Evolutionary conservation across 2,329 filamentous ascomycete genomes (phyloP).

Genomic region (Fusarium cyanostomum): DNA sequence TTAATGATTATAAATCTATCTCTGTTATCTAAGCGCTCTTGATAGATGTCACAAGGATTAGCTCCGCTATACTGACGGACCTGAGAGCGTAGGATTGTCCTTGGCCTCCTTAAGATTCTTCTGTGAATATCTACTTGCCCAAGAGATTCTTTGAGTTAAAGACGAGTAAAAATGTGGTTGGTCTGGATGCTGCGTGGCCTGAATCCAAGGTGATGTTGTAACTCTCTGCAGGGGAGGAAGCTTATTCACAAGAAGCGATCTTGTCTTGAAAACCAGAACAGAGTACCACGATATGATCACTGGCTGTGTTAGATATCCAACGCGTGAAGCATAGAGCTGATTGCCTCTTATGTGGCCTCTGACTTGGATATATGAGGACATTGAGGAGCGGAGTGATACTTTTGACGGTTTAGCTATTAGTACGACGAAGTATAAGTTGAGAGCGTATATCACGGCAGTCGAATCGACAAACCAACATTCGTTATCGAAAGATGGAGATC

Average conservation of each 20-base stretch:
- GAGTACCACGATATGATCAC: background rate
- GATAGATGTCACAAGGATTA: background rate
- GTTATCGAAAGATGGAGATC: background rate
- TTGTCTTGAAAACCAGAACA: background rate
- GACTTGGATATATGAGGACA: background rate
- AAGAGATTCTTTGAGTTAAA: too few relatives aligned
- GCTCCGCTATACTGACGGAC: background rate
- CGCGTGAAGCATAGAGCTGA: background rate
- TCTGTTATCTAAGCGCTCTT: background rate
- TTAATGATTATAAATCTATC: background rate
- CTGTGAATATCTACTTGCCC: too few relatives aligned
- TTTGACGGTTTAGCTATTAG: background rate
- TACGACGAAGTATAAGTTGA: background rate
- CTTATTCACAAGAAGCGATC: background rate
- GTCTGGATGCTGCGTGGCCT: too few relatives aligned
- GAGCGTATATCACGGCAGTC: background rate
- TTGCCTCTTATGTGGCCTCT: background rate
- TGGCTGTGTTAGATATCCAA: background rate
- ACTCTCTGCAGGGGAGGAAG: background rate
- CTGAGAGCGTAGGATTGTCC: background rate
- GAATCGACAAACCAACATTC: background rate
- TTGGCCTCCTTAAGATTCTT: background rate
- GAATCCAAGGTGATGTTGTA: background rate
- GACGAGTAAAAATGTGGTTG: too few relatives aligned
- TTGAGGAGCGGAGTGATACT: background rate